Conservation (phyloP, 306 rosid genomes). For the Senna siamea region DNA sequence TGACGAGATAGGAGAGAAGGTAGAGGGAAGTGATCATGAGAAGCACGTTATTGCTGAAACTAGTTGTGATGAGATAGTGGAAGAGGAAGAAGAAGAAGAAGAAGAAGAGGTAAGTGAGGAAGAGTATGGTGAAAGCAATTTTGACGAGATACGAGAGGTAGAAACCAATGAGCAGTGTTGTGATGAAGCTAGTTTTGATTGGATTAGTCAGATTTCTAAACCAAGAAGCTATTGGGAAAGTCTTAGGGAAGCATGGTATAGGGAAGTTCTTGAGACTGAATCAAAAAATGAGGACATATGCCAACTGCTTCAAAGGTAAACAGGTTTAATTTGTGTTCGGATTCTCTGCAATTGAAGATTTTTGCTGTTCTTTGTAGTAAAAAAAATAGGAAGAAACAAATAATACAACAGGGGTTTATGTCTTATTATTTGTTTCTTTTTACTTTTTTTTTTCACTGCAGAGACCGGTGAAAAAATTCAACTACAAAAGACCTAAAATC, state of each 20-base stretch:
- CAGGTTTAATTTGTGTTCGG: too few relatives aligned
- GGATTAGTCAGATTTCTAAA: constrained; percentile 80
- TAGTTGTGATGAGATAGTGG: constrained; percentile 29
- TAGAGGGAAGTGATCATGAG: constrained; percentile 38
- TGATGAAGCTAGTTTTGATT: constrained; percentile 55
- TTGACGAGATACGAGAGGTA: constrained; percentile 46
- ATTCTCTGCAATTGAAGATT: too few relatives aligned
- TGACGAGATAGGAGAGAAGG: constrained; percentile 39
- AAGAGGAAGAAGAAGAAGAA: too few relatives aligned
- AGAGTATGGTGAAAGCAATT: constrained; percentile 29
- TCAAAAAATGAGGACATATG: constrained; percentile 74
- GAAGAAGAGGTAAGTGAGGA: constrained; percentile 41
- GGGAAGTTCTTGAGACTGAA: constrained; percentile 64
- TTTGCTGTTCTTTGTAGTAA: too few relatives aligned
- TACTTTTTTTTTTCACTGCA: too few relatives aligned
- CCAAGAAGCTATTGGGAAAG: constrained; percentile 92
- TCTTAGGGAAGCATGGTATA: constrained; percentile 76
- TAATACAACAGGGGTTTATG: too few relatives aligned
- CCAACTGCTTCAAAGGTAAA: constrained; percentile 78
- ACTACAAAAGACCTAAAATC: too few relatives aligned
- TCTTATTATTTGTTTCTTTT: too few relatives aligned
- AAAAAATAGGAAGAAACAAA: too few relatives aligned
- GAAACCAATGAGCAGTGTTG: constrained; percentile 41
- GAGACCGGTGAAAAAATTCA: too few relatives aligned
- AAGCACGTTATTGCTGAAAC: constrained; percentile 33